Conservation (phyloP, 345 rosid genomes). For the Dimocarpus longan region DNA sequence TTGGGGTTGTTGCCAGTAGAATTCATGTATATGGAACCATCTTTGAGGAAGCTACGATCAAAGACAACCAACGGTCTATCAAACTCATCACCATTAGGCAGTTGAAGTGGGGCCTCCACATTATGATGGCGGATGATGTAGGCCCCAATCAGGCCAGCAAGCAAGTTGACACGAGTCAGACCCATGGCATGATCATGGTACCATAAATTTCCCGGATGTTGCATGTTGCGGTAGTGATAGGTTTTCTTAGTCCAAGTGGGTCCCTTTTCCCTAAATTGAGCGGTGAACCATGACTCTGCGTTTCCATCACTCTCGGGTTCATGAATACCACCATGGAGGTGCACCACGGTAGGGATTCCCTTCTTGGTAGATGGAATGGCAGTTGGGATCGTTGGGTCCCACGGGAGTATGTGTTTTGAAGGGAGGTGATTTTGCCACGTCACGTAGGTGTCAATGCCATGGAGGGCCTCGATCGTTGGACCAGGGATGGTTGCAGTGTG, state of each 20-base stretch:
- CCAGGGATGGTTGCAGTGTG: slow-evolving; percentile 76
- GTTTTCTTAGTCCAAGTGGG: slow-evolving; percentile 59
- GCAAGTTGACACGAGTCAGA: slow-evolving; percentile 79
- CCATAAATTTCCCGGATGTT: slow-evolving; percentile 93
- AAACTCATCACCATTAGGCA: slow-evolving; percentile 58
- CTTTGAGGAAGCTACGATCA: slow-evolving; percentile 66
- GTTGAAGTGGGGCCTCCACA: slow-evolving; percentile 55
- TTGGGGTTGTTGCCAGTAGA: slow-evolving; percentile 84
- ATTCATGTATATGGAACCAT: slow-evolving; percentile 85
- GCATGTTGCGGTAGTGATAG: slow-evolving; percentile 62
- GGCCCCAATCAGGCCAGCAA: slow-evolving; percentile 86
- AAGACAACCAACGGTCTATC: slow-evolving; percentile 67
- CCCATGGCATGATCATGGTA: slow-evolving; percentile 96
- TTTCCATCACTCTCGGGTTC: slow-evolving; percentile 85
- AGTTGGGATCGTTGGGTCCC: slow-evolving; percentile 87
- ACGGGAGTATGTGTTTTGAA: slow-evolving; percentile 76
- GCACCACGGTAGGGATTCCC: slow-evolving; percentile 93
- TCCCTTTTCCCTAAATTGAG: slow-evolving; percentile 58
- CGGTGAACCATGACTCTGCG: slow-evolving; percentile 80
- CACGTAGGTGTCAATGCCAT: slow-evolving; percentile 58
- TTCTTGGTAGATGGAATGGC: slow-evolving; percentile 45
- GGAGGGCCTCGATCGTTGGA: slow-evolving; percentile 87
- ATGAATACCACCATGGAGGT: slow-evolving; percentile 82
- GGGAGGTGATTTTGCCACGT: slow-evolving; percentile 93
- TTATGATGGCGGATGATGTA: slow-evolving; percentile 63